Evolutionary conservation across 257 asterid species (phyloP), one percentile per base, ranked within the genome.

Genomic region (Scutellaria minor): DNA sequence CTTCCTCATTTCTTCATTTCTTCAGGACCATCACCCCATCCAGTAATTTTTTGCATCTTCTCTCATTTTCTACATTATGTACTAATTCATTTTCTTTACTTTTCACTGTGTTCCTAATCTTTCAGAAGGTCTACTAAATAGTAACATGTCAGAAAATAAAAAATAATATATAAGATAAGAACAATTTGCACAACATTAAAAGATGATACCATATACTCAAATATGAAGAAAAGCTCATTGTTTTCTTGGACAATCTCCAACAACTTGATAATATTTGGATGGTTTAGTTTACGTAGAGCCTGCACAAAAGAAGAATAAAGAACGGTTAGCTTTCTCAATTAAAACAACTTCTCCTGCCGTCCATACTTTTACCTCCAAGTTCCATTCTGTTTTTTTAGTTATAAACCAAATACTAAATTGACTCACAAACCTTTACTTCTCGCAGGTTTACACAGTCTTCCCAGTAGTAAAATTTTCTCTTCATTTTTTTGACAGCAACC

Each of bases 401-500:
- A 45, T 61, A 72, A 27, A 55, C 35, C 61, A 27, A 37, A 50
- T 11, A 76, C 46, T 48, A 53, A 48, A 11, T 59, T 42, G 24
- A 73, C 39, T 51, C 58, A 48, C 80, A 66, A 66, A 86, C 99
- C 96, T 89, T 91, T 50, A 91, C 96, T 91, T 91, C 97, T 50
- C 93, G 77, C 22, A 94, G 87, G 80, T 87, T 91, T n/a, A 88
- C 72, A 66, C 97, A 94, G 79, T 94, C 99, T 50, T 85, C 95
- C 99, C 99, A 89, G 70, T 72, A 79, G 76, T 85, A 85, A 74
- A 81, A 89, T 78, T 89, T 94, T 75, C 97, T 85, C 87, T 89
- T 94, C 95, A 94, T 91, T 82, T 83, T 94, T 78, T 94, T 94
- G 13, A 89, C 88, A 47, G 97, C 99, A 76, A 94, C 97, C 99